A percentile compares a stretch with the other conserved stretches of the same genome.
Conservation (phyloP, 2,329 filamentous ascomycete genomes). For the Ploettnerulaceae sp. region DNA sequence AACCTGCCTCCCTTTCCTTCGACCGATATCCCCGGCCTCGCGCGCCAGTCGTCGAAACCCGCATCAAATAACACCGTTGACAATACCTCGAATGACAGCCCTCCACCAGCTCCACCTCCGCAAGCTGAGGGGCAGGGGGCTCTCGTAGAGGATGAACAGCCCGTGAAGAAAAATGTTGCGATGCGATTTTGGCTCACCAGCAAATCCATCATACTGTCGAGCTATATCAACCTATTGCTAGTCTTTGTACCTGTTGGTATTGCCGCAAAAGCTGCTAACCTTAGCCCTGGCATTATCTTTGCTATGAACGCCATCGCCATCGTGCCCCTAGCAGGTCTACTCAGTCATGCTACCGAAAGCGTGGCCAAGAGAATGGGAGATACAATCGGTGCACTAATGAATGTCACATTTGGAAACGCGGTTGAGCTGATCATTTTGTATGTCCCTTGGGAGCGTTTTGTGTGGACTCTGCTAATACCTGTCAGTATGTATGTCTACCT, state of each 20-base stretch:
- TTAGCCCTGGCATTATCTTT: constrained; percentile 60
- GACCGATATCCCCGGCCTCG: constrained; percentile 27
- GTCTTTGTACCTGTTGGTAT: constrained; percentile 78
- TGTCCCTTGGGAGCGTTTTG: constrained; percentile 13
- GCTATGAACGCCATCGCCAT: too few relatives aligned
- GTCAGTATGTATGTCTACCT: constrained; percentile 52
- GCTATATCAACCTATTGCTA: constrained; percentile 72
- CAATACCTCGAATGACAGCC: constrained; percentile 34
- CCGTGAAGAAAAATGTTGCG: constrained; percentile 29
- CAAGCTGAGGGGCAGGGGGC: constrained; percentile 51
- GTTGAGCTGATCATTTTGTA: constrained; percentile 55
- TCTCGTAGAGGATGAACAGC: constrained; percentile 44
- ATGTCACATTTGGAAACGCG: constrained; percentile 47
- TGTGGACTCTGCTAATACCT: constrained; percentile 10
- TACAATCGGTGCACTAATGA: constrained; percentile 52
- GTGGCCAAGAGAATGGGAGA: constrained; percentile 70
- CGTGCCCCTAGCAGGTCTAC: constrained; percentile 66
- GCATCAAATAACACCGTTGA: constrained; percentile 33
- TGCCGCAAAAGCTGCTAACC: constrained; percentile 49
- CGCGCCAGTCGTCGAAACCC: constrained; percentile 26
- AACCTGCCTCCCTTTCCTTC: constrained; percentile 25
- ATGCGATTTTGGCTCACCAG: constrained; percentile 35
- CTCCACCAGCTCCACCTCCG: constrained; percentile 42
- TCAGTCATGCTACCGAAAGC: constrained; percentile 70
- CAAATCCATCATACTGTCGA: constrained; percentile 61